phyloP scores from a whole-genome alignment of 352 stramenopile species.

The Phytophthora fragariae region DNA sequence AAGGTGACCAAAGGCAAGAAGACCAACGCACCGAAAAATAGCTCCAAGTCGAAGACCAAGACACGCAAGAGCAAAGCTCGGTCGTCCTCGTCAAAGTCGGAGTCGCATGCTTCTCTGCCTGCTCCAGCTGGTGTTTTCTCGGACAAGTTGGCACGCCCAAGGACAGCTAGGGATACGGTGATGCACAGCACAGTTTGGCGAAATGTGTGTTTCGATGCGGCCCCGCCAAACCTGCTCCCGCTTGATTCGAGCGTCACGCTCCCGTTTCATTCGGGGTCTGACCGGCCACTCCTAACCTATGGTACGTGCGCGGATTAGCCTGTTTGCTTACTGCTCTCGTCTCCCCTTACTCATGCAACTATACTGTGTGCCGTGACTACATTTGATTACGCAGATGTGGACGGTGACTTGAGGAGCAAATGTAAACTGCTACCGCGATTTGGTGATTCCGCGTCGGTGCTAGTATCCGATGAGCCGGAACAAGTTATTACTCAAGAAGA shows the following conservation, averaged over 20 bases:
- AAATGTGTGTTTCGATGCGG: constrained; percentile 48
- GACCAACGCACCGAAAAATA: constrained; percentile 7
- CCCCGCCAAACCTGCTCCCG: constrained; percentile 44
- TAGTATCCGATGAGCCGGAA: constrained; percentile 17
- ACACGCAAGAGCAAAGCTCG: constrained; percentile 25
- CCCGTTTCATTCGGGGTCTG: constrained; percentile 42
- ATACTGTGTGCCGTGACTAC: constrained; percentile 1
- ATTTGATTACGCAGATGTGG: constrained; percentile 44
- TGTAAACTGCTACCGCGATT: constrained; percentile 59
- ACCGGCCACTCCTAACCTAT: constrained; percentile 49
- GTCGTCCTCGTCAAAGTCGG: constrained; percentile 30
- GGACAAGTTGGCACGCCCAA: constrained; percentile 39
- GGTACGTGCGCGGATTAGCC: constrained; percentile 35
- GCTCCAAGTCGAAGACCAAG: constrained; percentile 24
- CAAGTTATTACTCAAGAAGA: constrained; percentile 45
- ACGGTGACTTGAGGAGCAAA: constrained; percentile 51
- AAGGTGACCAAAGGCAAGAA: constrained; percentile 24
- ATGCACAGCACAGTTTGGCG: constrained; percentile 59
- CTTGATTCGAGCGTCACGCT: constrained; percentile 17
- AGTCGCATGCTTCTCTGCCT: constrained; percentile 3
- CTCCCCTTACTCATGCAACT: constrained; percentile 6
- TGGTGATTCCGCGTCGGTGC: constrained; percentile 42
- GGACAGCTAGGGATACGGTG: constrained; percentile 47
- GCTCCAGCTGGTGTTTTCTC: constrained; percentile 28
- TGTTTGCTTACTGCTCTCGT: not conserved